Evolutionary conservation across 139 green algal species (phyloP), one percentile per base, ranked within the genome.

Genomic region (Gonium pectorale): DNA sequence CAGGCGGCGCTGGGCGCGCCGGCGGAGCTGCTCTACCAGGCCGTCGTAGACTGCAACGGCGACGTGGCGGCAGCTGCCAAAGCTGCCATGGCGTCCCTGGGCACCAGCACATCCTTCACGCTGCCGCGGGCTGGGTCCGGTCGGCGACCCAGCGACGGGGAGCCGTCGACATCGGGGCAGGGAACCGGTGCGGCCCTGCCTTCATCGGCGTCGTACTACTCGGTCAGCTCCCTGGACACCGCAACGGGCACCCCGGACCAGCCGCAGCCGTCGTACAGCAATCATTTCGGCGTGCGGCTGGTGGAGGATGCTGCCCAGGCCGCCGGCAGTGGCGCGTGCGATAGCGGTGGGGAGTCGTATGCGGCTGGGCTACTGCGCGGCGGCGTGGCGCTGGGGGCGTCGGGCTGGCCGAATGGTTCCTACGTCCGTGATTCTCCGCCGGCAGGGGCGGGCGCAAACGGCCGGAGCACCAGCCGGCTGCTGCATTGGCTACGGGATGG

Each of bases 1-100:
- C 52, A 86, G 49, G 37, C 66, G 5, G 41, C 52, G 31, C 64
- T 81, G 33, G 59, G 60, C 8, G 27, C 86, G 31, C 70, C 59
- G 9, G 37, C 71, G 22, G 41, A 68, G 35, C 40, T 84, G 31
- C n/a, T 89, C 37, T 67, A 91, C 49, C 73, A 88, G 80, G 52
- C 71, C n/a, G 79, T 89, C 33, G 35, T 91, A 24, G 63, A 86
- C 22, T 85, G 51, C 40, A 64, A 73, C 31, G 88, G 88, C 37
- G 88, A 91, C 66, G 38, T 91, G 38, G 64, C 79, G 40, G 62
- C 84, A 5, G 88, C 88, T 2, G 70, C 88, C 33, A 74, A 17
- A 37, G 24, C 49, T 1, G 70, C 67, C 7, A 41, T 79, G 66
- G 67, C 49, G 38, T n/a, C n/a, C n/a, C n/a, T n/a, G n/a, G n/a